Base-by-base conservation (phyloP, 306 rosid genomes). In the Rosa rugosa region DNA sequence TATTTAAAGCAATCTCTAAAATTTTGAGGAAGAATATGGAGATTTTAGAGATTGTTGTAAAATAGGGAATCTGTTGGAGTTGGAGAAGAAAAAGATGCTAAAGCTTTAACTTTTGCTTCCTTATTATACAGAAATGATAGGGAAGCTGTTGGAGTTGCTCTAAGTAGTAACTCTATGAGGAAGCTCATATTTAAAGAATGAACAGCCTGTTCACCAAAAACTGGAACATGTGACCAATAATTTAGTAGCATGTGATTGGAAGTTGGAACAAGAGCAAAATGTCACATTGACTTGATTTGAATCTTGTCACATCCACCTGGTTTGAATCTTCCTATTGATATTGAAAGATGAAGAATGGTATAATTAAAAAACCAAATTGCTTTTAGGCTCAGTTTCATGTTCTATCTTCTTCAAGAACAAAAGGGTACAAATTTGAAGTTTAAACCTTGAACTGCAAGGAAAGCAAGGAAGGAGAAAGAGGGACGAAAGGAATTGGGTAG, bases 401-500 rank as follows among this genome's bases (percentile, higher is more conserved):
- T 23, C 6, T 13, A 23, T 40, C n/a, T 46, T 22, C 41, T 74
- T 22, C 40, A 2, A 6, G 34, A 36, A 53, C 47, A 73, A 14
- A 56, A 12, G 10, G 31, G 6, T 11, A 57, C 67, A 74, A 57
- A 69, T 57, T 59, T 25, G 42, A 74, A 74, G 51, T 5, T 1
- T 7, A 9, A 54, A 34, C 12, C 17, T 13, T 11, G 22, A 62
- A 34, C 41, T 38, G 75, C 81, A 42, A 68, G 74, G 53, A 31
- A 44, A 62, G 36, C 60, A 77, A 68, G 77, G 70, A 83, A 34
- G 75, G n/a, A 46, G 71, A 62, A 40, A n/a, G 53, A 57, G 17
- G 54, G 78, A 89, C 76, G 90, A 38, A 91, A 84, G 88, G 90
- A 11, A 89, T 78, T 11, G 79, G 71, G 88, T 87, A 62, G 76